Conservation (phyloP, 192 early-diverging fungal species). For the Rhizoclosmatium globosum region DNA sequence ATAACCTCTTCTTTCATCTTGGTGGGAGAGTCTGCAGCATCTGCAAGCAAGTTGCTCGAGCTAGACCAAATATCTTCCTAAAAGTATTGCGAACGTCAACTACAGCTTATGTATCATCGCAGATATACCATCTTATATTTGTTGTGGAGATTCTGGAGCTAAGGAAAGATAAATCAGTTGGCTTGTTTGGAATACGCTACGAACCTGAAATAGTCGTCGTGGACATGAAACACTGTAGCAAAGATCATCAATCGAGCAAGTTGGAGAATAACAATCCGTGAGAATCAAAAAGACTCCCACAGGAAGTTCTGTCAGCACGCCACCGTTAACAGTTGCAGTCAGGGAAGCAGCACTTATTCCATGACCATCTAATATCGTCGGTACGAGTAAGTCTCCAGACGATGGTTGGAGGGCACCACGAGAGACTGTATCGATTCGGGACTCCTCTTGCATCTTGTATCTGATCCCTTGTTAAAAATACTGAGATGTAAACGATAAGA, state of each 20-base stretch:
- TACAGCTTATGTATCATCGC: no score
- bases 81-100: no score
- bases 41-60: background rate
- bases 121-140: no score
- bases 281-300: constrained; percentile 91
- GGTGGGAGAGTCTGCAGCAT: background rate
- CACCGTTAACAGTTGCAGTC: constrained; percentile 20
- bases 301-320: constrained; percentile 50
- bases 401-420: background rate
- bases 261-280: constrained; percentile 94
- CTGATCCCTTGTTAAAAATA: background rate
- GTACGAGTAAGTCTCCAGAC: background rate
- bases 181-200: no score
- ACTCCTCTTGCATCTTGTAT: constrained; percentile 71
- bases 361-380: no score
- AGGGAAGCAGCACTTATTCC: background rate
- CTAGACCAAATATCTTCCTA: background rate
- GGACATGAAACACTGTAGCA: constrained; percentile 95
- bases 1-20: no score
- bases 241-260: constrained; percentile 78
- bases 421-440: background rate
- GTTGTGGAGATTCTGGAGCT: no score
- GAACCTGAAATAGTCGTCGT: constrained; percentile 73
- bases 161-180: no score
- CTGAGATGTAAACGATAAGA: background rate